phyloP scores from a whole-genome alignment of 768 basidiomycete genomes.

The Suillus subalutaceus region DNA sequence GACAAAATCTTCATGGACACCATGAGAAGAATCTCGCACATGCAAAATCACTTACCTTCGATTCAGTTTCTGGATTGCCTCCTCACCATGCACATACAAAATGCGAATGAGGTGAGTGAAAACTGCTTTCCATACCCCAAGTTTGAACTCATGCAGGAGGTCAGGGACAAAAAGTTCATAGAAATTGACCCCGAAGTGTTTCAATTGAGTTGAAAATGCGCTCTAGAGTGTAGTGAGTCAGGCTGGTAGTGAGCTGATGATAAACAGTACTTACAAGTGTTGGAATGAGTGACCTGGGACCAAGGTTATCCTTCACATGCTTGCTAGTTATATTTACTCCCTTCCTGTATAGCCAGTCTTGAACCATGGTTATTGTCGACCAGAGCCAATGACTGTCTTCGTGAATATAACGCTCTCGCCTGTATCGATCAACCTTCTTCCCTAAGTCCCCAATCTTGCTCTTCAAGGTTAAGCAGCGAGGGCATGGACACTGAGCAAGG shows the following conservation, averaged over 20 bases:
- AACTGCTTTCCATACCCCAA: constrained; percentile 39
- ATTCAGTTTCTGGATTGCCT: background rate
- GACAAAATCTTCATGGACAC: constrained; percentile 8
- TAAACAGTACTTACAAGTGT: no score
- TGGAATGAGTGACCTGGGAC: no score
- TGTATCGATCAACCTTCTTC: constrained; percentile 7
- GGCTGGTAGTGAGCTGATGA: no score
- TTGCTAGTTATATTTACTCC: no score
- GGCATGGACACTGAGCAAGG: constrained; percentile 24
- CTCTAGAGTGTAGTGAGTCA: no score
- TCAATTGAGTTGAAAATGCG: no score
- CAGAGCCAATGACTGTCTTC: no score
- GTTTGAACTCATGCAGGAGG: constrained; percentile 41
- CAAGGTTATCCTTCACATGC: no score
- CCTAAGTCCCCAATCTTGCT: constrained; percentile 17
- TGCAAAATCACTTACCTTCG: no score
- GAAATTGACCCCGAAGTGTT: constrained; percentile 24
- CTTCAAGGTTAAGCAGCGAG: constrained; percentile 16
- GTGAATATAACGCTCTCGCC: no score
- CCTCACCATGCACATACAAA: constrained; percentile 17
- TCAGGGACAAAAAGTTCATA: constrained; percentile 36
- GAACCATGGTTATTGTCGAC: no score
- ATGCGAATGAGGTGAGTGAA: constrained; percentile 40
- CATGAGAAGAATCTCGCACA: background rate
- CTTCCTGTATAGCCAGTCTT: no score